Conservation (phyloP, 2,329 filamentous ascomycete species). For the Penicillium italicum region DNA sequence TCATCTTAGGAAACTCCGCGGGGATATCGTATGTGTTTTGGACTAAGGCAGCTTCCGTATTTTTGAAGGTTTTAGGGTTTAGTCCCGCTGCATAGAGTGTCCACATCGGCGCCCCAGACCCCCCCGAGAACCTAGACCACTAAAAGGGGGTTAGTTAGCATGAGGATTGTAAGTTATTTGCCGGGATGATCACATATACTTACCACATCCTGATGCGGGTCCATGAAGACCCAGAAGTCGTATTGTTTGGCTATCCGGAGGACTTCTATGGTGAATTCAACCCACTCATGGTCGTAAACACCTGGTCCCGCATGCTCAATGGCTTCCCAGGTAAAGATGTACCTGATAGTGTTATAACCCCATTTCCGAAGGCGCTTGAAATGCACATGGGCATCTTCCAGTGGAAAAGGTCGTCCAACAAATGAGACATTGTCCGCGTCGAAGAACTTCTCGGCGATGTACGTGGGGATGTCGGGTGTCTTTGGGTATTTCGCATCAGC, state of each 20-base stretch:
- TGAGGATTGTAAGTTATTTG: background rate
- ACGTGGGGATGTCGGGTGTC: constrained; percentile 74
- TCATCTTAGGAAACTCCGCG: constrained; percentile 91
- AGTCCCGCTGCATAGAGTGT: constrained; percentile 92
- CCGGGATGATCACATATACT: constrained; percentile 34
- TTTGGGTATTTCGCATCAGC: constrained; percentile 87
- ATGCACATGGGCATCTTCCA: constrained; percentile 78
- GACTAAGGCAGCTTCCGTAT: constrained; percentile 86
- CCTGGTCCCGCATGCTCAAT: constrained; percentile 89
- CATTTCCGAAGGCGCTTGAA: constrained; percentile 81
- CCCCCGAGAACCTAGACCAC: constrained; percentile 94
- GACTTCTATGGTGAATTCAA: constrained; percentile 82
- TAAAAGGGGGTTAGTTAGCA: constrained; percentile 38
- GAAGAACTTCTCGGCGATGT: constrained; percentile 76
- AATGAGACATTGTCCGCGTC: constrained; percentile 91
- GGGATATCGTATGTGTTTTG: constrained; percentile 91
- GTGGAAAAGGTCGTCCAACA: constrained; percentile 75
- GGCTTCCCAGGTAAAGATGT: constrained; percentile 99
- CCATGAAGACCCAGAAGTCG: constrained; percentile 97
- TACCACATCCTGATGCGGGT: constrained; percentile 96
- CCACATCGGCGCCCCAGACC: constrained; percentile 96
- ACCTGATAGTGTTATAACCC: constrained; percentile 95
- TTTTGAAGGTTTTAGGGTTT: constrained; percentile 78
- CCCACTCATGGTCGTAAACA: constrained; percentile 89
- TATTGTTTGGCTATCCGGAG: constrained; percentile 81